These are phyloP conservation scores for Phytophthora sojae DNA, from an alignment of 352 stramenopile genomes.

Conservation along the genomic window DNA sequence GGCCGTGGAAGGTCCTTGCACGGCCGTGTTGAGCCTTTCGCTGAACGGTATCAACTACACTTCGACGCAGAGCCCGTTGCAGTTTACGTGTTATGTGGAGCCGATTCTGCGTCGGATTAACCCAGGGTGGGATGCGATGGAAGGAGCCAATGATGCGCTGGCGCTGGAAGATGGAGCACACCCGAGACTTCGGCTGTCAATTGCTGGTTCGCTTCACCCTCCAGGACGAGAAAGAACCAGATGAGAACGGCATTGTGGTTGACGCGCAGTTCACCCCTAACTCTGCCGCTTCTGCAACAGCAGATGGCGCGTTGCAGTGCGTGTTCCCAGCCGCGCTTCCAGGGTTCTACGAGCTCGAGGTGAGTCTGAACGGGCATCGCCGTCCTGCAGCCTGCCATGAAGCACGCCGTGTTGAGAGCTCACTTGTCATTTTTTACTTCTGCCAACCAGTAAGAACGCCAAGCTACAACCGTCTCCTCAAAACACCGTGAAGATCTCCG, in stretches of 20 bases:
- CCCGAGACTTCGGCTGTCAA: constrained; percentile 59
- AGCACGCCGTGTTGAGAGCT: no score
- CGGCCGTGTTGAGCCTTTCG: constrained; percentile 67
- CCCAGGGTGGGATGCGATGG: constrained; percentile 54
- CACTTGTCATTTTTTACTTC: no score
- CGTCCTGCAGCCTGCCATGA: no score
- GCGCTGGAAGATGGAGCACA: constrained; percentile 55
- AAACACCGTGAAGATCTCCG: no score
- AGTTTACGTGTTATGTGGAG: constrained; percentile 67
- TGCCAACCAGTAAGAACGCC: no score
- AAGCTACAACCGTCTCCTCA: no score
- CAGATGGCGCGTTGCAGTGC: constrained; percentile 34
- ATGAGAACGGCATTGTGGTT: constrained; percentile 40
- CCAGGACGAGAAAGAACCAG: constrained; percentile 41
- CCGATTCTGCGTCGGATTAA: constrained; percentile 60
- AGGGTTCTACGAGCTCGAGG: no score
- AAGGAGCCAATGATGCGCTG: constrained; percentile 40
- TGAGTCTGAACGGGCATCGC: no score
- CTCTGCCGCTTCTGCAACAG: constrained; percentile 7
- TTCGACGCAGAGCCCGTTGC: constrained; percentile 49
- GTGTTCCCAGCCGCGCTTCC: no score
- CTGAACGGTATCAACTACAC: no score
- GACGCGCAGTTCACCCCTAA: constrained; percentile 40
- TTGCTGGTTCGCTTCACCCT: constrained; percentile 54
- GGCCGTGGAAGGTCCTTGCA: constrained; percentile 42